phyloP scores from a whole-genome alignment of 371 early-diverging fungal species.

The Circinella umbellata region DNA sequence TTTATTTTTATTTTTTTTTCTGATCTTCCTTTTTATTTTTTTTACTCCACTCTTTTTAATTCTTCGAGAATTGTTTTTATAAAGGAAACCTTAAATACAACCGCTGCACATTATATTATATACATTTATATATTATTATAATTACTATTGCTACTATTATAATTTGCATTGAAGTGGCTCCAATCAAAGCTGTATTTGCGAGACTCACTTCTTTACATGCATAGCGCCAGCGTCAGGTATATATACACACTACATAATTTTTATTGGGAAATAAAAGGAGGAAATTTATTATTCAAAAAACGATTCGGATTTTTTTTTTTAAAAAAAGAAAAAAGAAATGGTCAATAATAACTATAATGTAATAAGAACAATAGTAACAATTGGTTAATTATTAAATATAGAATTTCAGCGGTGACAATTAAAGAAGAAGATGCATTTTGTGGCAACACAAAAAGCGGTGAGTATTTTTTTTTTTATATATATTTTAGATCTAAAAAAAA shows the following conservation, averaged over 20 bases:
- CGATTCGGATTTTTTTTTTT: constrained; percentile 8
- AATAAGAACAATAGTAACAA: no score
- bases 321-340: background rate
- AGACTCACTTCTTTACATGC: constrained; percentile 9
- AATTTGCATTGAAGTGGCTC: background rate
- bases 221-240: constrained; percentile 10
- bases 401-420: constrained; percentile 10
- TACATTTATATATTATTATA: background rate
- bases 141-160: background rate
- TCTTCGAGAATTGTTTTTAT: no score
- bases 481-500: no score
- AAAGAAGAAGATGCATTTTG: constrained; percentile 11
- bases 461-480: background rate
- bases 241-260: background rate
- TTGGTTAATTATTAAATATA: background rate
- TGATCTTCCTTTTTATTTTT: no score
- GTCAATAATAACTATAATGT: no score
- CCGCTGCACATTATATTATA: no score
- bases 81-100: no score
- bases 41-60: no score
- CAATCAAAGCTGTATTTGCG: constrained; percentile 11
- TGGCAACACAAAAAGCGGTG: constrained; percentile 10
- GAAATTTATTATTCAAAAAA: background rate
- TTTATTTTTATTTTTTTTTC: no score
- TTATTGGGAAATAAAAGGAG: background rate